phyloP scores from a whole-genome alignment of 495 filamentous ascomycete species.

The Chaetomium fimeti region DNA sequence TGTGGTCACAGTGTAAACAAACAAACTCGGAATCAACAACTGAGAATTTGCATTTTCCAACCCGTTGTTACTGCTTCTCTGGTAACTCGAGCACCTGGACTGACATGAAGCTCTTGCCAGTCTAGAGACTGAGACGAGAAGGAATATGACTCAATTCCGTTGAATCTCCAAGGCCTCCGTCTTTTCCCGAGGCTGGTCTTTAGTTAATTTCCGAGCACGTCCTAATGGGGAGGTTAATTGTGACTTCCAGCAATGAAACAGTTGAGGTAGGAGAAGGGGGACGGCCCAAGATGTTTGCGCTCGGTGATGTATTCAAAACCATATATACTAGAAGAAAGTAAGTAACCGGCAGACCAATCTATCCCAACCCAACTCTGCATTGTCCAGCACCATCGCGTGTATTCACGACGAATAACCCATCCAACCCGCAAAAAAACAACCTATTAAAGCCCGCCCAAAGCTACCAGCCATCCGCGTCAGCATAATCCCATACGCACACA shows the following conservation, averaged over 20 bases:
- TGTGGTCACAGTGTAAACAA: slow-evolving; percentile 1
- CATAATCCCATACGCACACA: too few relatives aligned
- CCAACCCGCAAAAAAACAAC: background rate
- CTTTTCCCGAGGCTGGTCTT: background rate
- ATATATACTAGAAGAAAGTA: background rate
- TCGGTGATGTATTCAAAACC: background rate
- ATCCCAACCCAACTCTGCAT: background rate
- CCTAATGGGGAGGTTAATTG: background rate
- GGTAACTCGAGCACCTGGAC: background rate
- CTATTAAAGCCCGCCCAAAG: slow-evolving; percentile 16
- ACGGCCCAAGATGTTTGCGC: background rate
- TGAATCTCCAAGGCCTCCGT: background rate
- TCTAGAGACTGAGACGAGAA: background rate
- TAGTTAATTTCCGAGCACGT: too few relatives aligned
- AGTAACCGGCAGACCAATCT: background rate
- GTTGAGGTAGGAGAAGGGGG: background rate
- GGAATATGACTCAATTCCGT: background rate
- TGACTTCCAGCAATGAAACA: background rate
- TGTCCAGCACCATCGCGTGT: background rate
- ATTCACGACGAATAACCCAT: background rate
- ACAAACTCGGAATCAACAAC: background rate
- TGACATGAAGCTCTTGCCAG: background rate
- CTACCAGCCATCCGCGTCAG: slow-evolving; percentile 8
- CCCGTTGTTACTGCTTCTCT: background rate
- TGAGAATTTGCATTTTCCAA: background rate